phyloP scores from a whole-genome alignment of 257 asterid genomes.

The Forsythia suspensa region DNA sequence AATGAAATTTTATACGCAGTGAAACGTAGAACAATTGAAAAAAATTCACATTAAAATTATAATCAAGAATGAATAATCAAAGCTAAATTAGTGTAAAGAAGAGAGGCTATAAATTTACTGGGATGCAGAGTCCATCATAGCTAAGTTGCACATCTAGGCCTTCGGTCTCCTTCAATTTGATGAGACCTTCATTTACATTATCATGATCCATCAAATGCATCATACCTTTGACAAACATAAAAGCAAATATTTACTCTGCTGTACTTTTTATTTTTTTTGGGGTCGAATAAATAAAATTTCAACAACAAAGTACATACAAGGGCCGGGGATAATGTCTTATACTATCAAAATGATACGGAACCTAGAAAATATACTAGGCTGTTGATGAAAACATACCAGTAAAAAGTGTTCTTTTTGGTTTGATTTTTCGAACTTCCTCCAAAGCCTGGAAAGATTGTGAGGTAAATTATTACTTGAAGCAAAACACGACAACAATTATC shows the following conservation, averaged over 20 bases:
- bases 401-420: constrained; percentile 86
- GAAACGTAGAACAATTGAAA: not conserved
- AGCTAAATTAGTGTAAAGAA: constrained; percentile 6
- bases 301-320: not conserved
- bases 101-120: constrained; percentile 45
- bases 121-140: constrained; percentile 87
- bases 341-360: not conserved
- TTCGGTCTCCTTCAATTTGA: constrained; percentile 70
- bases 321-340: not conserved
- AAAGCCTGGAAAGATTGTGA: constrained; percentile 60
- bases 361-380: not conserved
- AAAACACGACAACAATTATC: not conserved
- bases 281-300: not conserved
- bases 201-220: constrained; percentile 99
- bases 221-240: constrained; percentile 63
- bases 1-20: too few relatives aligned
- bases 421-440: constrained; percentile 86
- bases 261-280: not conserved
- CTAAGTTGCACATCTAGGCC: constrained; percentile 86
- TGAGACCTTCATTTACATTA: constrained; percentile 56
- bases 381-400: constrained; percentile 51
- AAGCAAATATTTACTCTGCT: not conserved
- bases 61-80: not conserved
- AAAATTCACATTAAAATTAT: too few relatives aligned
- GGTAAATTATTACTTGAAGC: not conserved